Percentiles rank a stretch among this genome's conserved stretches.
Conservation (phyloP, 2,329 filamentous ascomycete genomes). For the Diaporthe longicolla region DNA sequence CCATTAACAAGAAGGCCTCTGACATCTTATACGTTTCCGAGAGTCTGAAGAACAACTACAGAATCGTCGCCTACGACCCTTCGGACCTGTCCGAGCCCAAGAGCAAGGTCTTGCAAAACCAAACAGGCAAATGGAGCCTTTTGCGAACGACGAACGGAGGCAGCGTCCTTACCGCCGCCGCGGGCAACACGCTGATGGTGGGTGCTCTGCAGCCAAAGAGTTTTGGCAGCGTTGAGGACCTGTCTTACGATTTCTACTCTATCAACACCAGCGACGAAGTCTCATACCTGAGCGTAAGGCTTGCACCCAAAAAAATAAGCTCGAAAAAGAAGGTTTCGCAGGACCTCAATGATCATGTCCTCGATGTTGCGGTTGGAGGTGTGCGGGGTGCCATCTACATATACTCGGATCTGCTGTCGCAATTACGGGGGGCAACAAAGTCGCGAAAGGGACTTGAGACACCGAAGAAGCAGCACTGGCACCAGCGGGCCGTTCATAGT, state of each 20-base stretch:
- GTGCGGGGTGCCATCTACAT: slow-evolving; percentile 82
- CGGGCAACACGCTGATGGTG: slow-evolving; percentile 70
- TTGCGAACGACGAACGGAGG: slow-evolving; percentile 62
- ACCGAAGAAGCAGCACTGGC: slow-evolving; percentile 86
- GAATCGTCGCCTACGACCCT: slow-evolving; percentile 63
- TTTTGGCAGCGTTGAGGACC: slow-evolving; percentile 54
- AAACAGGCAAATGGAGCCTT: slow-evolving; percentile 27
- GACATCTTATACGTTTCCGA: slow-evolving; percentile 66
- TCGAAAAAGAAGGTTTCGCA: slow-evolving; percentile 47
- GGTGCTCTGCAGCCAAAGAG: slow-evolving; percentile 62
- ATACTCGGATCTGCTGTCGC: slow-evolving; percentile 81
- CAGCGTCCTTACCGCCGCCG: slow-evolving; percentile 69
- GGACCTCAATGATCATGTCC: slow-evolving; percentile 52
- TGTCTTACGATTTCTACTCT: slow-evolving; percentile 70
- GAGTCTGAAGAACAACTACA: slow-evolving; percentile 55
- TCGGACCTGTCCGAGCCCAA: slow-evolving; percentile 44
- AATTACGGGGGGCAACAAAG: slow-evolving; percentile 64
- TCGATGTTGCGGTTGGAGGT: slow-evolving; percentile 86
- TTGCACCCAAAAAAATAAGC: slow-evolving; percentile 50
- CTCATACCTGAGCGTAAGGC: slow-evolving; percentile 75
- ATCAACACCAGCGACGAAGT: slow-evolving; percentile 75
- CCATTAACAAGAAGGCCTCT: slow-evolving; percentile 51
- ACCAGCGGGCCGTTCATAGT: slow-evolving; percentile 84
- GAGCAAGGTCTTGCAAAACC: slow-evolving; percentile 38
- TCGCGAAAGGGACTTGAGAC: slow-evolving; percentile 63